Evolutionary conservation across 225 moss, liverwort and hornwort genomes (phyloP).

Genomic region (Thuidium tamariscinum): DNA sequence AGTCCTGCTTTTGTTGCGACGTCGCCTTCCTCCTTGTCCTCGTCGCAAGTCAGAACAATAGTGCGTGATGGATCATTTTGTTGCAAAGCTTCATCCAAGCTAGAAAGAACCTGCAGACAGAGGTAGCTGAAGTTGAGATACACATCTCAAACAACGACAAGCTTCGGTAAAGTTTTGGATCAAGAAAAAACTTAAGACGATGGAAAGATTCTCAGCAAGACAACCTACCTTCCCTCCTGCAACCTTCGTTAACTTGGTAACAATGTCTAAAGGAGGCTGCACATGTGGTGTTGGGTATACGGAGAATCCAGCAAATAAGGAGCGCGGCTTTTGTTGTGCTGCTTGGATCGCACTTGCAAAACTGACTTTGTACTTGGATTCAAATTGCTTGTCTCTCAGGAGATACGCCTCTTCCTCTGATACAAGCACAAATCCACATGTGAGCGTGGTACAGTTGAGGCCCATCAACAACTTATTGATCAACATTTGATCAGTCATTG

Average conservation of each 20-base stretch:
- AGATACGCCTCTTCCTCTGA: conserved; percentile 59
- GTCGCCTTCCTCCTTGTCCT: conserved; percentile 39
- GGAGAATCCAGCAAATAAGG: conserved; percentile 44
- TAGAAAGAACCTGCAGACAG: conserved; percentile 42
- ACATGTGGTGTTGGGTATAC: conserved; percentile 54
- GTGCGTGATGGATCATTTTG: conserved; percentile 28
- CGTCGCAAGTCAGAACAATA: conserved; percentile 45
- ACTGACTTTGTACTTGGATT: conserved; percentile 53
- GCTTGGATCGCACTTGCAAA: conserved; percentile 37
- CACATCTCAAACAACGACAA: background rate
- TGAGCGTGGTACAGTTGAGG: background rate
- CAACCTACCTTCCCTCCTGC: conserved; percentile 67
- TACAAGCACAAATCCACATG: background rate
- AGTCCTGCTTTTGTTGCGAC: conserved; percentile 48
- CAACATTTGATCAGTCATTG: background rate
- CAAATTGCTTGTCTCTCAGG: conserved; percentile 59
- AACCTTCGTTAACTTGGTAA: conserved; percentile 41
- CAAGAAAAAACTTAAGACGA: background rate
- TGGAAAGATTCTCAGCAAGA: background rate
- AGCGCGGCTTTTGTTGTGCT: conserved; percentile 42
- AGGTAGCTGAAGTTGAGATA: background rate
- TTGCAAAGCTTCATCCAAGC: conserved; percentile 37
- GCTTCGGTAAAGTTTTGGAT: background rate
- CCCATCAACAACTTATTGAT: background rate
- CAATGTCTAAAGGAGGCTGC: conserved; percentile 45